A percentile compares a stretch with the other conserved stretches of the same genome.
phyloP scores from a whole-genome alignment of 1,284 basidiomycete species.

The Boletus mariae region DNA sequence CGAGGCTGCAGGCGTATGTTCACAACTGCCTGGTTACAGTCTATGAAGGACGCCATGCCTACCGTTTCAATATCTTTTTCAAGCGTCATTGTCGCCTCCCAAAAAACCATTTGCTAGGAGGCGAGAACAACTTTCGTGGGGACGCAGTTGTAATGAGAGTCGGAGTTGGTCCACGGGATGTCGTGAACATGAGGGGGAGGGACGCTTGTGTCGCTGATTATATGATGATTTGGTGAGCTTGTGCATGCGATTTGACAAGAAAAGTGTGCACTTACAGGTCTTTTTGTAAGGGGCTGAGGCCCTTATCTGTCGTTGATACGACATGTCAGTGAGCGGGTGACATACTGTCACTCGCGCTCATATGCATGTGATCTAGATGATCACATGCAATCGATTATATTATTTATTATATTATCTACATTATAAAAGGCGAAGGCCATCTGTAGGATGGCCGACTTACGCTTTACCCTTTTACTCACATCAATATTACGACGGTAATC shows the following conservation, averaged over 20 bases:
- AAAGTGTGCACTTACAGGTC: background rate
- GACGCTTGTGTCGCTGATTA: background rate
- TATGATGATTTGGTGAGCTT: background rate
- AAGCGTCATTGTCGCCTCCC: background rate
- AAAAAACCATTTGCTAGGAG: background rate
- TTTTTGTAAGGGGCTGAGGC: no score
- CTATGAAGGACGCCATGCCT: background rate
- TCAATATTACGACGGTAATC: no score
- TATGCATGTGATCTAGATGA: no score
- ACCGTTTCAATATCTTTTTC: background rate
- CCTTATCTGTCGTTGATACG: no score
- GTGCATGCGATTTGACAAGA: no score
- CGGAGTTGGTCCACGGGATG: background rate
- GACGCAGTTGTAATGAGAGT: background rate
- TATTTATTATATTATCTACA: no score
- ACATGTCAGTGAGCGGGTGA: no score
- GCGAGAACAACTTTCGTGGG: background rate
- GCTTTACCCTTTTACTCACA: no score
- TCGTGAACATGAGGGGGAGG: background rate
- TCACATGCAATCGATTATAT: no score
- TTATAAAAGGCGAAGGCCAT: no score
- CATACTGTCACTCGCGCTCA: no score
- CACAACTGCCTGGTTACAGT: background rate
- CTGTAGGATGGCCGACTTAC: no score
- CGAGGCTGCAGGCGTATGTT: background rate